These are phyloP conservation scores for Hypoxylon sp. DNA, from an alignment of 2,329 filamentous ascomycete genomes.

Conservation along the genomic window DNA sequence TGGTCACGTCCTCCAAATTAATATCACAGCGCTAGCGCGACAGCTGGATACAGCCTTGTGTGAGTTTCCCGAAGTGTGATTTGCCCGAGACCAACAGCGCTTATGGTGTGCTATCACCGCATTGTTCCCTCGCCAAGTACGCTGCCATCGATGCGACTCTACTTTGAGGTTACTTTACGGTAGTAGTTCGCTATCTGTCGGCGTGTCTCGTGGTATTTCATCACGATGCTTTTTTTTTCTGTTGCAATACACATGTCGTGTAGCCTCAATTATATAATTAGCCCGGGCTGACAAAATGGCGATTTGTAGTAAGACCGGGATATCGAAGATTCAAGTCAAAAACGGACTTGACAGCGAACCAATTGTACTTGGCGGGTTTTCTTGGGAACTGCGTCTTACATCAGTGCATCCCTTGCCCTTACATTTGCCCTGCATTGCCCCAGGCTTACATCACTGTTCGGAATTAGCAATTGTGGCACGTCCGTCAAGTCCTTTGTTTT, in stretches of 20 bases:
- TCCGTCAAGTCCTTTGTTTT: not conserved
- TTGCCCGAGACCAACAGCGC: conserved; percentile 9
- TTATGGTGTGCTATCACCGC: conserved; percentile 14
- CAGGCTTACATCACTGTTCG: conserved; percentile 27
- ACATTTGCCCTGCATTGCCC: too few species aligned
- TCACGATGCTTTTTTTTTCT: too few species aligned
- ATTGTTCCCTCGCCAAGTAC: conserved; percentile 17
- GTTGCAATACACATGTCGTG: conserved; percentile 4
- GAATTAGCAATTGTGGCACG: conserved; percentile 18
- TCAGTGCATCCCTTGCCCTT: conserved; percentile 12
- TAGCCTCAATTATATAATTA: conserved; percentile 2
- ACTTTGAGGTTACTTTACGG: not conserved
- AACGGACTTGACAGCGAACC: conserved; percentile 17
- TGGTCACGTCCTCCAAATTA: conserved; percentile 11
- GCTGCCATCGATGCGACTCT: too few species aligned
- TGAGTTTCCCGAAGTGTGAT: conserved; percentile 30
- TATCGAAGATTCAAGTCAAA: conserved; percentile 16
- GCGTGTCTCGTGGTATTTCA: not conserved
- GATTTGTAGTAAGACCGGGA: conserved; percentile 6
- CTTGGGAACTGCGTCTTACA: not conserved
- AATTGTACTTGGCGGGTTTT: conserved; percentile 4
- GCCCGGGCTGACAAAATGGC: conserved; percentile 22
- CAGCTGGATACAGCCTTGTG: conserved; percentile 17
- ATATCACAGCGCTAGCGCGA: conserved; percentile 24
- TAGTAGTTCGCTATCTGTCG: not conserved